Evolutionary conservation across 2,329 filamentous ascomycete species (phyloP).

Genomic region (Chaetomiaceae sp.): DNA sequence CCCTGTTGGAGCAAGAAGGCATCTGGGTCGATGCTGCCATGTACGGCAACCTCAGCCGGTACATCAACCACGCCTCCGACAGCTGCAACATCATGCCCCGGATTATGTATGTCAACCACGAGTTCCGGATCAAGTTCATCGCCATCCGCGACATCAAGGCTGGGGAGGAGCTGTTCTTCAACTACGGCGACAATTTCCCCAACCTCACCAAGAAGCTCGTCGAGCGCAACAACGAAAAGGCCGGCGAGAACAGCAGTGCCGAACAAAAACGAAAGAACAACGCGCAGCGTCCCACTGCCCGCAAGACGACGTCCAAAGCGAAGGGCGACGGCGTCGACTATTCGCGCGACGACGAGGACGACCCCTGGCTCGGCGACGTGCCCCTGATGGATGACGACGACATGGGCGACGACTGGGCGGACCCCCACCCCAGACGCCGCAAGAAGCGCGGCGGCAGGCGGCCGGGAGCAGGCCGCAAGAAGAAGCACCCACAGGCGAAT

Average conservation of each 20-base stretch:
- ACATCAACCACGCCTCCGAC: conserved; percentile 71
- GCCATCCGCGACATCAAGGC: conserved; percentile 62
- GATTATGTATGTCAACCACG: conserved; percentile 68
- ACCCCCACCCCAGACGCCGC: conserved; percentile 7
- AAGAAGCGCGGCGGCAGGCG: conserved; percentile 27
- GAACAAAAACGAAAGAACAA: conserved; percentile 20
- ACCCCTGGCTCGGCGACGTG: conserved; percentile 8
- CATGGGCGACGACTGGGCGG: conserved; percentile 14
- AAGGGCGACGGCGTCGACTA: conserved; percentile 16
- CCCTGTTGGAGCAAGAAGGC: conserved; percentile 54
- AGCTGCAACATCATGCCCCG: conserved; percentile 61
- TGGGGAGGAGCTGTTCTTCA: conserved; percentile 76
- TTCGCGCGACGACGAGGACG: conserved; percentile 13
- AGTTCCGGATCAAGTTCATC: conserved; percentile 71
- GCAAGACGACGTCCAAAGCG: conserved; percentile 23
- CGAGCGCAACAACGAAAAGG: conserved; percentile 32
- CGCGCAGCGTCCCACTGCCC: conserved; percentile 15
- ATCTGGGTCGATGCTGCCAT: conserved; percentile 71
- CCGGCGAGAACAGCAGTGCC: not conserved
- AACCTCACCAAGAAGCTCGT: conserved; percentile 53
- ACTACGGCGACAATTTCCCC: conserved; percentile 69
- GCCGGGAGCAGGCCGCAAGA: conserved; percentile 27
- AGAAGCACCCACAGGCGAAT: conserved; percentile 16
- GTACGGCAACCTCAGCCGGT: conserved; percentile 75
- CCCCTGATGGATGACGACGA: conserved; percentile 21